Percentiles rank a stretch among this genome's conserved stretches.
phyloP scores from a whole-genome alignment of 306 rosid genomes.

The Prunus fruticosa region DNA sequence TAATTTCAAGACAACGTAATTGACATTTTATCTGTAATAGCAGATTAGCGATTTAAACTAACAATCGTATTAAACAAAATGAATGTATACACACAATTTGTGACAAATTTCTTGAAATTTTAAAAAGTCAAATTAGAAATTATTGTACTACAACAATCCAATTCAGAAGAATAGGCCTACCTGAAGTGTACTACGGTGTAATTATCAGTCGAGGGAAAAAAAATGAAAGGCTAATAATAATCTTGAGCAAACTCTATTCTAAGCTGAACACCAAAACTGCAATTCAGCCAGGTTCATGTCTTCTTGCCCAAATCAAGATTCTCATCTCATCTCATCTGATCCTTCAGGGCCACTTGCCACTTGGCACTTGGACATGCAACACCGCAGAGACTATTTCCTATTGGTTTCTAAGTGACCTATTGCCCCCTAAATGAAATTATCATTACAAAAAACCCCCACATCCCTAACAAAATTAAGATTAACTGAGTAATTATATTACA shows the following conservation, averaged over 20 bases:
- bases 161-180: constrained; percentile 47
- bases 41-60: no score
- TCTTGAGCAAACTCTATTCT: constrained; percentile 32
- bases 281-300: constrained; percentile 45
- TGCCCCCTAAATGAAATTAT: constrained; percentile 45
- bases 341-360: constrained; percentile 23
- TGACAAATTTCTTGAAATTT: constrained; percentile 15
- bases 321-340: constrained; percentile 31
- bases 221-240: constrained; percentile 23
- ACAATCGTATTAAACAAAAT: neutral
- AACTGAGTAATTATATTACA: constrained; percentile 41
- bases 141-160: constrained; percentile 38
- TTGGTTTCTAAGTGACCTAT: constrained; percentile 30
- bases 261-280: constrained; percentile 60
- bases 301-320: constrained; percentile 27
- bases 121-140: constrained; percentile 33
- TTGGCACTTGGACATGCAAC: constrained; percentile 26
- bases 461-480: constrained; percentile 41
- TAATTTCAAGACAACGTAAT: no score
- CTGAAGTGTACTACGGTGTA: constrained; percentile 30
- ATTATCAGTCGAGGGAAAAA: constrained; percentile 32
- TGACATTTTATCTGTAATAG: no score
- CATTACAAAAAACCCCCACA: constrained; percentile 35
- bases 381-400: constrained; percentile 31
- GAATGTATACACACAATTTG: constrained; percentile 22